phyloP scores from a whole-genome alignment of 495 filamentous ascomycete species.

The Delitschia confertaspora region DNA sequence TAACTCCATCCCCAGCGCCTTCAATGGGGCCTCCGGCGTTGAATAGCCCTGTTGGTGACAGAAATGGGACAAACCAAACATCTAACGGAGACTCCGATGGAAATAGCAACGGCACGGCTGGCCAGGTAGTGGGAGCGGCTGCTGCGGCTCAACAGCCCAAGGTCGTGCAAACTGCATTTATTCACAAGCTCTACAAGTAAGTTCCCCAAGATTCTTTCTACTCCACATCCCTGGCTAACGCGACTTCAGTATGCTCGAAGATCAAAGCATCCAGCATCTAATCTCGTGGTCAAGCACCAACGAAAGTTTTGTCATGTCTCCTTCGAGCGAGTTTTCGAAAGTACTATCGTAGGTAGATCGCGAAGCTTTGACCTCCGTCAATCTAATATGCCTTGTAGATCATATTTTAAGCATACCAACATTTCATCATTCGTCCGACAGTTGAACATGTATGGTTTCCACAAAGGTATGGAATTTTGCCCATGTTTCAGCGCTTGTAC shows the following conservation, averaged over 20 bases:
- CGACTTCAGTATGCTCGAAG: conserved; percentile 79
- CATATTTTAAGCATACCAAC: conserved; percentile 98
- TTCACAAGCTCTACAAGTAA: conserved; percentile 98
- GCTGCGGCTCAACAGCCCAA: conserved; percentile 91
- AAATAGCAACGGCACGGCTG: conserved; percentile 24
- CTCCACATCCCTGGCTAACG: conserved; percentile 34
- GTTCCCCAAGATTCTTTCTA: conserved; percentile 29
- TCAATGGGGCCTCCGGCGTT: conserved; percentile 32
- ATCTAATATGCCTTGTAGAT: conserved; percentile 44
- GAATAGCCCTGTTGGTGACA: conserved; percentile 31
- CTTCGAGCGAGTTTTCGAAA: conserved; percentile 95
- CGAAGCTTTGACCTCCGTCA: conserved; percentile 22
- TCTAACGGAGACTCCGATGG: conserved; percentile 10
- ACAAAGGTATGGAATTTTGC: conserved; percentile 67
- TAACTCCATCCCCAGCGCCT: conserved; percentile 23
- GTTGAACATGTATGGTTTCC: conserved; percentile 99
- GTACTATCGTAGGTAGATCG: conserved; percentile 70
- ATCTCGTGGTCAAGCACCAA: conserved; percentile 91
- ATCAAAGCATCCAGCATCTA: conserved; percentile 80
- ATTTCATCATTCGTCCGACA: conserved; percentile 97
- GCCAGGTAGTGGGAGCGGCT: conserved; percentile 48
- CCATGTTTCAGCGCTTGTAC: neutral
- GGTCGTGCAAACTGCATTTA: conserved; percentile 98
- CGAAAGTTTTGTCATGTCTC: conserved; percentile 98
- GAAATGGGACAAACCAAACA: conserved; percentile 14